Percentiles rank a stretch among this genome's conserved stretches.
phyloP scores from a whole-genome alignment of 768 basidiomycete species.

The Phallus indusiatus region DNA sequence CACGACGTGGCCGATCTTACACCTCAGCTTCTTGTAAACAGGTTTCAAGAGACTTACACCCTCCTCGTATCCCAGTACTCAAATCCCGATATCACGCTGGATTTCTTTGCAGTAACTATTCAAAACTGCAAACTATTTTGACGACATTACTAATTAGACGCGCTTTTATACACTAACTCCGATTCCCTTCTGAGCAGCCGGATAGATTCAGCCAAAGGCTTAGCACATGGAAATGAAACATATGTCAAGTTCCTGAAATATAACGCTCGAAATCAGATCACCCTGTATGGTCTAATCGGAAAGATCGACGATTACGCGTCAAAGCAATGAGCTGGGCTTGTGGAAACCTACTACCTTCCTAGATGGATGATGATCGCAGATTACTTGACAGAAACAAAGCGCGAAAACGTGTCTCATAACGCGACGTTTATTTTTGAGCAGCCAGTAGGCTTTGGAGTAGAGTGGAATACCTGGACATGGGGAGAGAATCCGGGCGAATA shows the following conservation, averaged over 20 bases:
- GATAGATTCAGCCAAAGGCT: constrained; percentile 26
- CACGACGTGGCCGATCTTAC: constrained; percentile 32
- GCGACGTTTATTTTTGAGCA: constrained; percentile 14
- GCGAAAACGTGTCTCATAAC: constrained; percentile 21
- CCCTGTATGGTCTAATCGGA: constrained; percentile 33
- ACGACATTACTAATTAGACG: constrained; percentile 27
- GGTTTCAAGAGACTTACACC: constrained; percentile 26
- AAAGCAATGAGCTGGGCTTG: constrained; percentile 34
- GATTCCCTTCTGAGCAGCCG: constrained; percentile 27
- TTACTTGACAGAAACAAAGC: constrained; percentile 24
- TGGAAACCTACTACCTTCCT: constrained; percentile 25
- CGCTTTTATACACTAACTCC: constrained; percentile 22
- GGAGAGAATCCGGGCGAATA: constrained; percentile 12
- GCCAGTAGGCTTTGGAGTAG: constrained; percentile 26
- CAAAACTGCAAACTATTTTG: constrained; percentile 23
- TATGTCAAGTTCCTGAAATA: constrained; percentile 29
- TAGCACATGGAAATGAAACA: constrained; percentile 21
- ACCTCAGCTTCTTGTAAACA: constrained; percentile 32
- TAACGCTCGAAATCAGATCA: constrained; percentile 33
- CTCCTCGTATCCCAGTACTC: constrained; percentile 23
- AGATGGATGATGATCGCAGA: constrained; percentile 28
- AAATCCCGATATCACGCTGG: constrained; percentile 13
- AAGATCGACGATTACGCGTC: constrained; percentile 35
- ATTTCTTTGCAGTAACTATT: constrained; percentile 17
- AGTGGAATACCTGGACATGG: constrained; percentile 21